Percentiles rank a stretch among this genome's conserved stretches.
Evolutionary conservation across 257 asterid species (phyloP).

Genomic region (Ocimum tenuiflorum): DNA sequence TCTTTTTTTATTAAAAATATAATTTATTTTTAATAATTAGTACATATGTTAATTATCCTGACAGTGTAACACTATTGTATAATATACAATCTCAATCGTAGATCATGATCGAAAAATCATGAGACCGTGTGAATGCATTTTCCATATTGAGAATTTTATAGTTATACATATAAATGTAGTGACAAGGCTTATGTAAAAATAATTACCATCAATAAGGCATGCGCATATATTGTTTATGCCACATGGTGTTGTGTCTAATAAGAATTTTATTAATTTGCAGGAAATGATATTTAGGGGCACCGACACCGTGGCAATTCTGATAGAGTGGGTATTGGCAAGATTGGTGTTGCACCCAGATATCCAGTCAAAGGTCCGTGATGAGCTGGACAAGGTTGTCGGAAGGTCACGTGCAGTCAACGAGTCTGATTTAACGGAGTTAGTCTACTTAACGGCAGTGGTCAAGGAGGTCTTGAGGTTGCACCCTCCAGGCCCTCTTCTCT

Average conservation of each 20-base stretch:
- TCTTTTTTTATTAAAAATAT: no score
- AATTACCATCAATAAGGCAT: no score
- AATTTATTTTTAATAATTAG: no score
- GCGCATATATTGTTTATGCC: conserved; percentile 13
- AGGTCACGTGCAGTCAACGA: conserved; percentile 43
- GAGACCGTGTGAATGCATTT: no score
- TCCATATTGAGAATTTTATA: no score
- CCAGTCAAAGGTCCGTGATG: conserved; percentile 51
- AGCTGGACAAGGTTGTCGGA: conserved; percentile 52
- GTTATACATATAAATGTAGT: no score
- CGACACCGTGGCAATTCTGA: conserved; percentile 63
- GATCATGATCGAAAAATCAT: no score
- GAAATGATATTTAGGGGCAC: conserved; percentile 90
- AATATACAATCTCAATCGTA: no score
- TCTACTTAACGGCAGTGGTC: conserved; percentile 57
- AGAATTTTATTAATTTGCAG: conserved; percentile 23
- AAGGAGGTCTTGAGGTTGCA: conserved; percentile 71
- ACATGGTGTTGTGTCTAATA: not conserved
- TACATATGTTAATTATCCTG: no score
- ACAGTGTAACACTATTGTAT: no score
- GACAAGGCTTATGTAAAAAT: no score
- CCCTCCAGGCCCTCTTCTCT: conserved; percentile 88
- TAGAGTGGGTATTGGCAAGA: conserved; percentile 83
- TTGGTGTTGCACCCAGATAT: conserved; percentile 55
- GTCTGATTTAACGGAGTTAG: conserved; percentile 40